A percentile compares a stretch with the other conserved stretches of the same genome.
These are phyloP conservation scores for Talaromyces piceae DNA, from an alignment of 2,329 filamentous ascomycete species.

Conservation along the genomic window DNA sequence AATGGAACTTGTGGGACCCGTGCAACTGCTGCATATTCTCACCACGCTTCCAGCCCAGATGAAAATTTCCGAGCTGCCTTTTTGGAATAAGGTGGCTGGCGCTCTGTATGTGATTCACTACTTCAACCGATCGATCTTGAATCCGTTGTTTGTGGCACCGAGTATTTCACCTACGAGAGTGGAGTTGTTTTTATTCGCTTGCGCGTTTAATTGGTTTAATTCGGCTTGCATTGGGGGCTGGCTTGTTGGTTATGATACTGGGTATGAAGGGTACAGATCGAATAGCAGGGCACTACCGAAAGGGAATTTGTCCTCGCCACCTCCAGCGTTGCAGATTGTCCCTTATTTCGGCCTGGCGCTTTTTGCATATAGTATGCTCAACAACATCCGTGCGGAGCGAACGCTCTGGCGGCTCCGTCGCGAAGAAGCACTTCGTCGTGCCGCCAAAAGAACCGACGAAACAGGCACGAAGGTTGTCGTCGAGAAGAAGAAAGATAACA, in stretches of 20 bases:
- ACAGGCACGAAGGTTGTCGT: constrained; percentile 19
- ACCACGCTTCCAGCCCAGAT: constrained; percentile 50
- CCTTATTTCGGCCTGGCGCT: constrained; percentile 61
- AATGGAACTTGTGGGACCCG: constrained; percentile 76
- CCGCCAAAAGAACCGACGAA: constrained; percentile 31
- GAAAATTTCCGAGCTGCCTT: constrained; percentile 19
- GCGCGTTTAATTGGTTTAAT: constrained; percentile 73
- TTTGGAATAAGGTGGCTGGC: constrained; percentile 29
- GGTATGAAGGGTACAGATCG: constrained; percentile 14
- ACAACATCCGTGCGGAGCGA: constrained; percentile 85
- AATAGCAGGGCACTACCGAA: background rate
- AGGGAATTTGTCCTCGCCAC: constrained; percentile 12
- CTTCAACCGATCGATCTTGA: constrained; percentile 76
- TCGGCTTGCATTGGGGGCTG: constrained; percentile 70
- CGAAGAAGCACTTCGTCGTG: constrained; percentile 46
- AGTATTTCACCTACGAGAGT: constrained; percentile 87
- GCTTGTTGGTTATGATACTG: constrained; percentile 68
- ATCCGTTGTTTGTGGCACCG: constrained; percentile 70
- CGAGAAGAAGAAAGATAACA: constrained; percentile 30
- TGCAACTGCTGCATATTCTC: constrained; percentile 75
- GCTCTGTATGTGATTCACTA: constrained; percentile 69
- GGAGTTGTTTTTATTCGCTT: constrained; percentile 56
- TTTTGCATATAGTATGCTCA: constrained; percentile 68
- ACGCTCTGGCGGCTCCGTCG: constrained; percentile 80
- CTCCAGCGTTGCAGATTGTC: constrained; percentile 25